phyloP scores from a whole-genome alignment of 2,329 filamentous ascomycete species.

The Rhytidhysteron rufulum region DNA sequence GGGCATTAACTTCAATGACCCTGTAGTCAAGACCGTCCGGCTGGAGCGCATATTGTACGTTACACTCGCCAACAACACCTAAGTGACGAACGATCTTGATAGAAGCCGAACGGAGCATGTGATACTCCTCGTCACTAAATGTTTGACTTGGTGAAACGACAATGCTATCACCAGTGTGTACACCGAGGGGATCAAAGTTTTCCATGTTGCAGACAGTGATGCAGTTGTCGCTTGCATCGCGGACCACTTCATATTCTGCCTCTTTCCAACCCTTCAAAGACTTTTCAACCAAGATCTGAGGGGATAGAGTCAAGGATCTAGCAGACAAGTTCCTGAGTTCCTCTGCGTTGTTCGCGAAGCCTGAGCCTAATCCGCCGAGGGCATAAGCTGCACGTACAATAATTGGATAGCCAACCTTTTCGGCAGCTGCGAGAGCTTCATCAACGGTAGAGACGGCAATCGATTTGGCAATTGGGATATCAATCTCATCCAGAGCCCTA shows the following conservation, averaged over 20 bases:
- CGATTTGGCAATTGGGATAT: conserved; percentile 95
- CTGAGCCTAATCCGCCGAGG: conserved; percentile 90
- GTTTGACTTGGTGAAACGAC: conserved; percentile 97
- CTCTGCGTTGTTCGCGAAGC: conserved; percentile 90
- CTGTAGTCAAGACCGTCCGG: conserved; percentile 96
- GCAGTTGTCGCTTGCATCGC: conserved; percentile 96
- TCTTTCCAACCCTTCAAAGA: conserved; percentile 99
- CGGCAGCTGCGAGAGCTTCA: conserved; percentile 83
- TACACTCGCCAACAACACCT: conserved; percentile 96
- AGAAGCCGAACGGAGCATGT: conserved; percentile 95
- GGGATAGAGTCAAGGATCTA: conserved; percentile 85
- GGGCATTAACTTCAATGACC: conserved; percentile 98
- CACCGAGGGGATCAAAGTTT: conserved; percentile 96
- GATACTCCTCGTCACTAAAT: conserved; percentile 95
- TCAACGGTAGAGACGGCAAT: conserved; percentile 90
- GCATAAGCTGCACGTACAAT: conserved; percentile 97
- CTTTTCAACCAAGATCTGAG: conserved; percentile 97
- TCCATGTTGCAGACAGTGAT: conserved; percentile 99
- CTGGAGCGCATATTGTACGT: conserved; percentile 95
- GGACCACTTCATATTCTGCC: conserved; percentile 96
- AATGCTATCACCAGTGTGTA: conserved; percentile 98
- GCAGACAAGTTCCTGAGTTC: conserved; percentile 93
- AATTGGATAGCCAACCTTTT: conserved; percentile 89
- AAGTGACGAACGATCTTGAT: conserved; percentile 98
- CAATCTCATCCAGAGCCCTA: conserved; percentile 91